Evolutionary conservation across 73 alveolate species (phyloP).

Genomic region (Paramecium biaurelia): DNA sequence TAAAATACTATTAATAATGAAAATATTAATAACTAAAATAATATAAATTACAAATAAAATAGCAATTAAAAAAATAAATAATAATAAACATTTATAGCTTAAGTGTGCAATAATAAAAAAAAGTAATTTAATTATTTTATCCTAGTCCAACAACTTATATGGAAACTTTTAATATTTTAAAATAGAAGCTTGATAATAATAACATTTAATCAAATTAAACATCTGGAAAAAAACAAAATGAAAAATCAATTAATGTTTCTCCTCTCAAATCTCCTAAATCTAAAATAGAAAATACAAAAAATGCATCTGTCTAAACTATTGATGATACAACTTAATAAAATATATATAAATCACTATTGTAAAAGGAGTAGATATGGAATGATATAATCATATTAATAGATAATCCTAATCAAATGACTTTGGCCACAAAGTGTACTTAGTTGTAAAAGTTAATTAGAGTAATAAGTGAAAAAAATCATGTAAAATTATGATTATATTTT

Average conservation of each 20-base stretch:
- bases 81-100: neutral
- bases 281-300: neutral
- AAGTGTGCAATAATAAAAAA: neutral
- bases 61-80: neutral
- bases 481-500: neutral
- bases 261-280: neutral
- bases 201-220: neutral
- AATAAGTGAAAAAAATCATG: neutral
- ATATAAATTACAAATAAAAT: neutral
- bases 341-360: neutral
- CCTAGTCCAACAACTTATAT: neutral
- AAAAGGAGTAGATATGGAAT: conserved; percentile 13
- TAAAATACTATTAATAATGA: neutral
- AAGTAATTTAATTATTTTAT: neutral
- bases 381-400: neutral
- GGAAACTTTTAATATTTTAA: neutral
- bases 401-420: neutral
- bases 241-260: neutral
- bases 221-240: neutral
- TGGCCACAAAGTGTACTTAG: neutral
- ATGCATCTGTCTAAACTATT: neutral
- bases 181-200: neutral
- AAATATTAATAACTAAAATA: neutral
- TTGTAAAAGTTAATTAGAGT: neutral
- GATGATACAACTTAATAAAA: neutral